Evolutionary conservation across 2,329 filamentous ascomycete species (phyloP).

Genomic region (Fusarium pseudoanthophilum): DNA sequence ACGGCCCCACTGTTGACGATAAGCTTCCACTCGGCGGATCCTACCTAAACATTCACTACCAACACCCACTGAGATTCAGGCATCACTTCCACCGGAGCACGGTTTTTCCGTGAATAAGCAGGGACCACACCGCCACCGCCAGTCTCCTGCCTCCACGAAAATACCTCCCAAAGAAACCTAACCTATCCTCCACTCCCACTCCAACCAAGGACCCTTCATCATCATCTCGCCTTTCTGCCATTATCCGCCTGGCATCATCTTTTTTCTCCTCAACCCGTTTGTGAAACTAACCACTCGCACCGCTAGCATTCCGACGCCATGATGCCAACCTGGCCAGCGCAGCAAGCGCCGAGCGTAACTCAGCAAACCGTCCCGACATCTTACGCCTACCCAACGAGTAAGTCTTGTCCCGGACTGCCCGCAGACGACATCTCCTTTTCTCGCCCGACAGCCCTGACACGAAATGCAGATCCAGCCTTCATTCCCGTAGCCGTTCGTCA

Average conservation of each 20-base stretch:
- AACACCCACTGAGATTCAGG: not conserved
- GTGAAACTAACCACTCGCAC: slow-evolving; percentile 43
- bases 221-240: slow-evolving; percentile 22
- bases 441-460: slow-evolving; percentile 38
- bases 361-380: slow-evolving; percentile 49
- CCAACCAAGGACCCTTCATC: slow-evolving; percentile 9
- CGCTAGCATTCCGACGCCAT: slow-evolving; percentile 42
- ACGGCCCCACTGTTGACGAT: slow-evolving; percentile 36
- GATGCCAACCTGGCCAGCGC: slow-evolving; percentile 54
- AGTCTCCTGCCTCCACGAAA: slow-evolving; percentile 31
- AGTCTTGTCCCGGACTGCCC: slow-evolving; percentile 33
- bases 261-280: slow-evolving; percentile 10
- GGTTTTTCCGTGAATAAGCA: slow-evolving; percentile 39
- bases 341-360: slow-evolving; percentile 55
- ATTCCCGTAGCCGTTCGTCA: slow-evolving; percentile 71
- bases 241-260: slow-evolving; percentile 20
- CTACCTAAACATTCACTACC: not conserved
- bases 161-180: slow-evolving; percentile 34
- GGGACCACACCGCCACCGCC: slow-evolving; percentile 43
- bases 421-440: not conserved
- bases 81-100: slow-evolving; percentile 2
- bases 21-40: slow-evolving; percentile 4
- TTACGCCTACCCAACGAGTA: slow-evolving; percentile 55
- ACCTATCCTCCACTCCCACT: slow-evolving; percentile 16
- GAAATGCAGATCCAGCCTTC: slow-evolving; percentile 63